Percentiles rank a stretch among this genome's conserved stretches.
These are phyloP conservation scores for Alternaria dauci DNA, from an alignment of 2,329 filamentous ascomycete genomes.

Conservation along the genomic window DNA sequence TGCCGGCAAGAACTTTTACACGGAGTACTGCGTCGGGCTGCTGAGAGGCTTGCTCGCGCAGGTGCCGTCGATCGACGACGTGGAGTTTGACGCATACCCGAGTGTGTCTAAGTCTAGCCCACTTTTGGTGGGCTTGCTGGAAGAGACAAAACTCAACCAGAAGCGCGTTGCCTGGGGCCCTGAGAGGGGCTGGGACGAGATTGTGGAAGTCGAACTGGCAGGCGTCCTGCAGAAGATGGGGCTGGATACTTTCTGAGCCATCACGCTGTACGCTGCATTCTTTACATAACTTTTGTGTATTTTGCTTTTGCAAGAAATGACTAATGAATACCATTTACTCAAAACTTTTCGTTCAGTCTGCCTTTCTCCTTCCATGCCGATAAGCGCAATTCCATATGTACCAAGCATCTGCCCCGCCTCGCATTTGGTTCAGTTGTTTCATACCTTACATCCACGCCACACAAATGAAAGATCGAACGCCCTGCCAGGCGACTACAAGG, in stretches of 20 bases:
- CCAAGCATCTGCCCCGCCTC: too few relatives aligned
- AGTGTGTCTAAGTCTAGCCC: conserved; percentile 71
- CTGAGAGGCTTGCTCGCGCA: conserved; percentile 65
- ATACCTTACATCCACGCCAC: too few relatives aligned
- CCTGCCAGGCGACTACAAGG: too few relatives aligned
- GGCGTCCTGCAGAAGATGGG: conserved; percentile 40
- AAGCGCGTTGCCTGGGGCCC: conserved; percentile 72
- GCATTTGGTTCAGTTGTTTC: too few relatives aligned
- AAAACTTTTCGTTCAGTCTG: neutral
- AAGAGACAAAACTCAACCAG: conserved; percentile 59
- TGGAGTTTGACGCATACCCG: conserved; percentile 75
- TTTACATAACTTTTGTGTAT: neutral
- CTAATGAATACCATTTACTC: neutral
- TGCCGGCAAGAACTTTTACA: conserved; percentile 72
- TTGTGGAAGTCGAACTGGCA: conserved; percentile 42
- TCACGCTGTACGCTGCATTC: neutral
- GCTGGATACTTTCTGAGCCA: neutral
- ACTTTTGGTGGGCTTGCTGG: conserved; percentile 69
- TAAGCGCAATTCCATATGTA: neutral
- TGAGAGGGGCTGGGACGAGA: conserved; percentile 67
- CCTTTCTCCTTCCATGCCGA: neutral
- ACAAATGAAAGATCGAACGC: too few relatives aligned
- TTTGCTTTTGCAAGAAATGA: neutral
- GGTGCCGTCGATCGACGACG: conserved; percentile 63
- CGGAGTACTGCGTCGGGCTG: conserved; percentile 68